Percentiles rank a stretch among this genome's conserved stretches.
phyloP scores from a whole-genome alignment of 2,329 filamentous ascomycete species.

The Arthrobotrys musiformis region DNA sequence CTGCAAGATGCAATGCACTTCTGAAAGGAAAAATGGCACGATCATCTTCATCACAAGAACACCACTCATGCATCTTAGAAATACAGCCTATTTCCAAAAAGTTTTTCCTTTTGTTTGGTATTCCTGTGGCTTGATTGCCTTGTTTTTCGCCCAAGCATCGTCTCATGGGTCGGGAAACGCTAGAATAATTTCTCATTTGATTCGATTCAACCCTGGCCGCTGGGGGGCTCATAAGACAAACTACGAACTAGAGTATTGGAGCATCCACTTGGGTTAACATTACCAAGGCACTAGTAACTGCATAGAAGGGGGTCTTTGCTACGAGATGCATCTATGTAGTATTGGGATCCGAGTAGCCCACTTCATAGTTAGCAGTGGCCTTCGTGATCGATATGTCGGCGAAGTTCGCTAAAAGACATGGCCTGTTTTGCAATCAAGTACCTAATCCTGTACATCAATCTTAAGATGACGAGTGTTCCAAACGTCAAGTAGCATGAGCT shows the following conservation, averaged over 20 bases:
- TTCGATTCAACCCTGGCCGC: constrained; percentile 46
- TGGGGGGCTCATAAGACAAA: constrained; percentile 34
- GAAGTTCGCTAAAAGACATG: background rate
- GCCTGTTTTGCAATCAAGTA: background rate
- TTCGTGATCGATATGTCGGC: constrained; percentile 18
- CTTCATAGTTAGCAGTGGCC: background rate
- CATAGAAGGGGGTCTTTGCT: constrained; percentile 31
- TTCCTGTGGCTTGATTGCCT: constrained; percentile 53
- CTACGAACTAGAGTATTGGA: constrained; percentile 25
- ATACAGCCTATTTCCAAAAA: constrained; percentile 24
- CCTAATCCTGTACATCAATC: background rate
- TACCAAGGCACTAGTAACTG: constrained; percentile 25
- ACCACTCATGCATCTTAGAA: constrained; percentile 28
- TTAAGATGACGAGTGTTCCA: background rate
- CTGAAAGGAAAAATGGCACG: constrained; percentile 46
- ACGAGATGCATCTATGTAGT: constrained; percentile 5
- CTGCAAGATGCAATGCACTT: constrained; percentile 53
- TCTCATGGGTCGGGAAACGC: constrained; percentile 30
- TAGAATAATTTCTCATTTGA: constrained; percentile 30
- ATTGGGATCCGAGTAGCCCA: constrained; percentile 8
- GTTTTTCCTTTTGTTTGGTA: constrained; percentile 5
- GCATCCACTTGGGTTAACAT: constrained; percentile 32
- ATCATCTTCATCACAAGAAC: constrained; percentile 50
- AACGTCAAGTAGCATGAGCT: background rate
- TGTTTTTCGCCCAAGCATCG: constrained; percentile 34